Percentiles rank a stretch among this genome's conserved stretches.
phyloP scores from a whole-genome alignment of 2,329 filamentous ascomycete genomes.

The Paecilomyces formosus region DNA sequence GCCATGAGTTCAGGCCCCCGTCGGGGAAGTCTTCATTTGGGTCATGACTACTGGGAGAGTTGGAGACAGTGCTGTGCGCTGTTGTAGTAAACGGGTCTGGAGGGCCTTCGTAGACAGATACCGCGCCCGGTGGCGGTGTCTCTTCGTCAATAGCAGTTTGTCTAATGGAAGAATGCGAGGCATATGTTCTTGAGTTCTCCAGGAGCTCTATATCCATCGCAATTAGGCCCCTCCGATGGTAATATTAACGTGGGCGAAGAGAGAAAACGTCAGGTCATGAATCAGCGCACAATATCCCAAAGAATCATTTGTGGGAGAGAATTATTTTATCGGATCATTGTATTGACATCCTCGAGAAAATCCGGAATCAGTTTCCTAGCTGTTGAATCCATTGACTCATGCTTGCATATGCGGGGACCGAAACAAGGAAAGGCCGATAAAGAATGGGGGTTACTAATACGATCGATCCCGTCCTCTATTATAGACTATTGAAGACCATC shows the following conservation, averaged over 20 bases:
- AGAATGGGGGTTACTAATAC: not conserved
- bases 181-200: not conserved
- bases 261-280: not conserved
- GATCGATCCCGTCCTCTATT: not conserved
- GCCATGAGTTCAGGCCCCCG: constrained; percentile 27
- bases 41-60: not conserved
- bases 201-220: not conserved
- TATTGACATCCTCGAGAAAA: not conserved
- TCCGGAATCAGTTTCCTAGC: not conserved
- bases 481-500: not conserved
- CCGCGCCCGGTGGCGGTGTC: not conserved
- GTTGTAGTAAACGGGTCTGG: not conserved
- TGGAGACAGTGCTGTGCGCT: not conserved
- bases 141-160: not conserved
- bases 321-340: not conserved
- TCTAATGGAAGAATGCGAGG: not conserved
- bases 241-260: not conserved
- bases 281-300: not conserved
- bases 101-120: not conserved
- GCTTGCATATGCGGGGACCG: not conserved
- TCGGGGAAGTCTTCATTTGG: constrained; percentile 18
- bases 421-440: not conserved
- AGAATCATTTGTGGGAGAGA: not conserved
- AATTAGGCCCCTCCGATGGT: not conserved
- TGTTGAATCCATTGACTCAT: not conserved